Percentiles rank a stretch among this genome's conserved stretches.
Evolutionary conservation across 352 stramenopile genomes (phyloP).

Genomic region (Globisporangium echinulatum): DNA sequence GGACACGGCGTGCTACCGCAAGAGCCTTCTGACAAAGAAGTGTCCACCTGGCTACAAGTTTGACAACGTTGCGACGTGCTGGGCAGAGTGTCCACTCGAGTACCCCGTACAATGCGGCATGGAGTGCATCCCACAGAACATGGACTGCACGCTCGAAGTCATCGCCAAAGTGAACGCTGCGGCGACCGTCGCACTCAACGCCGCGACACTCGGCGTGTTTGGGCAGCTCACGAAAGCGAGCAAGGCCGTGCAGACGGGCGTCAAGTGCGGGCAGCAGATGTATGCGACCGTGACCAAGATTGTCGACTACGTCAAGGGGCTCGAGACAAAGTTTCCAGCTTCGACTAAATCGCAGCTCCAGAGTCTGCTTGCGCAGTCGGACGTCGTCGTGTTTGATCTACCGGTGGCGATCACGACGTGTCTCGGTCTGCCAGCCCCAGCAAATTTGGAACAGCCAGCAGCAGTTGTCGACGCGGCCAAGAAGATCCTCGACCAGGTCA

Average conservation of each 20-base stretch:
- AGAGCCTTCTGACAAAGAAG: background rate
- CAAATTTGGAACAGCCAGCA: background rate
- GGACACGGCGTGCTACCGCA: background rate
- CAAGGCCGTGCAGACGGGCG: constrained; percentile 27
- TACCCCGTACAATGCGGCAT: constrained; percentile 50
- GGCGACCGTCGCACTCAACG: background rate
- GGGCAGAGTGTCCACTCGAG: constrained; percentile 47
- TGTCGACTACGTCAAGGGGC: constrained; percentile 26
- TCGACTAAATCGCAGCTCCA: constrained; percentile 41
- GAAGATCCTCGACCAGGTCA: constrained; percentile 11
- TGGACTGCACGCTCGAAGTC: constrained; percentile 33
- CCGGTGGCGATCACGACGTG: constrained; percentile 35
- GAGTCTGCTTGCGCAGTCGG: constrained; percentile 36
- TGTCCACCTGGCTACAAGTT: constrained; percentile 28
- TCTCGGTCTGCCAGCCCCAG: constrained; percentile 17
- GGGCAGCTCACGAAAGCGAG: constrained; percentile 25
- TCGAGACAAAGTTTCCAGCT: constrained; percentile 19
- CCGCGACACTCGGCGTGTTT: background rate
- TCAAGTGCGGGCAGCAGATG: constrained; percentile 34
- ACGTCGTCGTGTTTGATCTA: constrained; percentile 43
- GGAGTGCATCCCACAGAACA: constrained; percentile 54
- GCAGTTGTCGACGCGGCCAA: constrained; percentile 3
- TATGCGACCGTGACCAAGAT: constrained; percentile 39
- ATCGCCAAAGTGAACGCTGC: background rate
- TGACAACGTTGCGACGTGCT: constrained; percentile 44